Base-by-base conservation (phyloP, 2,329 filamentous ascomycete genomes). In the Trichoderma oligosporum region DNA sequence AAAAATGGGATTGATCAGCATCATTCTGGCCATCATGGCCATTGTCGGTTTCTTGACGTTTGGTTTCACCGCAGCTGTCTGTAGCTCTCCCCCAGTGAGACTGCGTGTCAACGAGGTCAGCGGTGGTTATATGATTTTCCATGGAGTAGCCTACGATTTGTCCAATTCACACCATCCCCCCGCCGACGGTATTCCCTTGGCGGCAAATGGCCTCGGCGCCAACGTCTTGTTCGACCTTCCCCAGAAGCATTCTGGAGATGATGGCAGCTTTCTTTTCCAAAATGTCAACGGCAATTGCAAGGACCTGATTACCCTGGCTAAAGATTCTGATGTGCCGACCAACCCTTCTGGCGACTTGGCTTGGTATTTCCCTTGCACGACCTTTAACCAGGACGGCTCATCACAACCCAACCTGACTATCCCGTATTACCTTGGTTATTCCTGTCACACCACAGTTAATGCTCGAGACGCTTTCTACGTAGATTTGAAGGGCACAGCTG, bases 211-310 rank as follows among this genome's bases (percentile, higher is more conserved):
- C 16, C 64, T 70, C 2, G 82, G 80, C 27, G 78, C 88, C 24
- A 97, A 97, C 66, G 85, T 99, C 22, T 77, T 99, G 12, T 97
- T 85, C 67, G 91, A 97, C 69, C 76, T 96, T n/a, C 81, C 86
- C 1, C 82, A 87, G 64, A 89, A 89, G 68, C 84, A 93, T 65
- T 87, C 86, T 56, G 94, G 92, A n/a, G 82, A 89, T 72, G 95
- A 99, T 69, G 93, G 90, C 58, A 97, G 92, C 68, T 99, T 99
- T 70, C 76, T 99, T 68, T 99, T 99, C 75, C 94, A 99, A 71
- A 96, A 97, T 64, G 94, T 99, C 71, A 99, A 99, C 66, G 95
- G 94, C 46, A 89, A 88, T 61, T 99, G 94, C 81, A 99, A 97
- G 75, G 88, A 82, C 8, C 74, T 97, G 57, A 96, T 99, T 69